Evolutionary conservation across 495 filamentous ascomycete species (phyloP), one percentile per base, ranked within the genome.

Genomic region (Podospora bellae-mahoneyi): DNA sequence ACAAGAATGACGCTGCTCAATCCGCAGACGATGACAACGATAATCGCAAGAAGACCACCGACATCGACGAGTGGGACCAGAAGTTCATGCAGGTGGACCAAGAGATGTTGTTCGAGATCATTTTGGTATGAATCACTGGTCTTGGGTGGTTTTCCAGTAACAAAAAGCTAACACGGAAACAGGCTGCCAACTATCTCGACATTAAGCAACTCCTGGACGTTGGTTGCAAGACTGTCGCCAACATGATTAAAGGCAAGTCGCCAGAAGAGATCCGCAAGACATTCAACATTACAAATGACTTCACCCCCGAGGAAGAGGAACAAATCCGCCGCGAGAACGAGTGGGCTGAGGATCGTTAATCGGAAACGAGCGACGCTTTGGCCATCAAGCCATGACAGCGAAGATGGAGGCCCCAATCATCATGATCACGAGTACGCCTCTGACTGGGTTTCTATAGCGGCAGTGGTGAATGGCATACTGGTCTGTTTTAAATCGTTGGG

Each of bases 41-140:
- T 75, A 91, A 86, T 53, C 92, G 96, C 69, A 97, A 97, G 85
- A 97, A 97, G 87, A 96, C 93, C 0, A 97, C 95, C 23, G 95
- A 98, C 64, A 99, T 99, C 73, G 95, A 97, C 55, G 95, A 99
- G 81, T 99, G 95, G 95, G 95, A 99, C 73, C 95, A 97, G 79
- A 99, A 99, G 78, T 99, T 97, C 78, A 99, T 98, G 95, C 95
- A 98, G 80, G 95, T 99, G 9, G 95, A 99, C 76, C 95, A 99
- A 76, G 95, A 99, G 81, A 97, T 99, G 95, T 87, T 99, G 1
- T 99, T 99, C 69, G 95, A 99, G 83, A 98, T 99, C 75, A 99
- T 99, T 69, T 84, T 99, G 32, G 93, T 96, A 87, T 62, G 91
- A 87, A 32, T 5, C 19, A 16, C 57, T 15, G 16, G 16, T 1